Evolutionary conservation across 768 basidiomycete genomes (phyloP).

Genomic region (Agrocybe pediades): DNA sequence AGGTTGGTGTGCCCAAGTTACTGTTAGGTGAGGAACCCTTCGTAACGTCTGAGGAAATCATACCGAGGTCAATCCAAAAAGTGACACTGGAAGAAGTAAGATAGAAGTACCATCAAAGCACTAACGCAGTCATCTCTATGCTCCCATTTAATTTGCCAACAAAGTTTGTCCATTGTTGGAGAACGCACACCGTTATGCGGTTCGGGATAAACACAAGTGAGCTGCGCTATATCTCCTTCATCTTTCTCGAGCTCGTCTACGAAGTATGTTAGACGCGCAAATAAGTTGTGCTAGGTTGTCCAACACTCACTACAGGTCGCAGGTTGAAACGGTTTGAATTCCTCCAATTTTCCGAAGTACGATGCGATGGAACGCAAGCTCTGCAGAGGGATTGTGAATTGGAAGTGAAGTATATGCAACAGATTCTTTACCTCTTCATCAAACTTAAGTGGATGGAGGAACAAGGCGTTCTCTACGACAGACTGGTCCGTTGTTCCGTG

Average conservation of each 20-base stretch:
- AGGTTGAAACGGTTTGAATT: conserved; percentile 40
- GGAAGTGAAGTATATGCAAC: neutral
- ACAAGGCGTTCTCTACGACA: conserved; percentile 34
- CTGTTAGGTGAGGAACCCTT: conserved; percentile 67
- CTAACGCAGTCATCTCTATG: conserved; percentile 75
- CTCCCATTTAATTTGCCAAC: conserved; percentile 82
- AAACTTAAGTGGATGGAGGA: conserved; percentile 59
- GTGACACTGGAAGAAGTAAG: neutral
- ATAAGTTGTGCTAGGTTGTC: neutral
- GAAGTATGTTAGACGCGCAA: neutral
- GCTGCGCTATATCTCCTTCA: neutral
- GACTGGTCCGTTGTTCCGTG: conserved; percentile 16
- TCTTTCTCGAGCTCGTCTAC: neutral
- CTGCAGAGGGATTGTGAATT: conserved; percentile 29
- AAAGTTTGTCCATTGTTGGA: conserved; percentile 54
- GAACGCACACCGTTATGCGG: conserved; percentile 63
- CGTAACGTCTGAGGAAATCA: conserved; percentile 58
- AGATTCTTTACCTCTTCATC: conserved; percentile 52
- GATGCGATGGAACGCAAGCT: conserved; percentile 50
- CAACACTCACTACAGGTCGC: neutral
- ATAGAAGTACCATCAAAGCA: conserved; percentile 61
- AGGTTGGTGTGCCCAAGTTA: conserved; percentile 80
- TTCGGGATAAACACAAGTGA: conserved; percentile 37
- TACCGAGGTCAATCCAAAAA: conserved; percentile 1
- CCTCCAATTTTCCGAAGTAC: conserved; percentile 69